Percentiles rank a stretch among this genome's conserved stretches.
These are phyloP conservation scores for Glebionis coronaria DNA, from an alignment of 129 eudicot genomes.

Conservation along the genomic window DNA sequence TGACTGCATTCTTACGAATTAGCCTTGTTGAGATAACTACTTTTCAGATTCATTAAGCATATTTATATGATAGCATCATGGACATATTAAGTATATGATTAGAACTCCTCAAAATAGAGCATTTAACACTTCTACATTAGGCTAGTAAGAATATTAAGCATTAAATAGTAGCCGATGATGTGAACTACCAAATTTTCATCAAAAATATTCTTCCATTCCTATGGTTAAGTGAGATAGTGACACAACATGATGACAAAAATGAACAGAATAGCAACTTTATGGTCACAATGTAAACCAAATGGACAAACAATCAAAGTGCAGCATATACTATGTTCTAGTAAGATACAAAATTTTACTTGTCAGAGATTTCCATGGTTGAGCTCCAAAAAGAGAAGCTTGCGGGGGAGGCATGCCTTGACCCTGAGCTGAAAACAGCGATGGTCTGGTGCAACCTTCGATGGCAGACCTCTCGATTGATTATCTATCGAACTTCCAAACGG, in stretches of 20 bases:
- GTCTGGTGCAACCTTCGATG: constrained; percentile 46
- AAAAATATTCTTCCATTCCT: background rate
- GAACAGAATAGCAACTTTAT: constrained; percentile 8
- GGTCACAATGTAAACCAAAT: background rate
- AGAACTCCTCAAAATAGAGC: background rate
- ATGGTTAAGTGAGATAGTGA: background rate
- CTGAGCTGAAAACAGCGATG: constrained; percentile 51
- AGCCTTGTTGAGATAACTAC: too few species aligned
- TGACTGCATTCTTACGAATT: background rate
- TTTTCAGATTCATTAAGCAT: too few species aligned
- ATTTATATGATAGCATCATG: too few species aligned
- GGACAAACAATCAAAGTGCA: background rate
- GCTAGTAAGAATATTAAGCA: background rate
- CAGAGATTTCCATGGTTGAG: constrained; percentile 73
- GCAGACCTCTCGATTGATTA: constrained; percentile 39
- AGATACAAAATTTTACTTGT: constrained; percentile 41
- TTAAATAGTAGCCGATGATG: background rate
- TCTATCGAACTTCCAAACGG: constrained; percentile 52
- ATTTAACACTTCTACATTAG: background rate
- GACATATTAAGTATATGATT: too few species aligned
- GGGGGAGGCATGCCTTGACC: constrained; percentile 44
- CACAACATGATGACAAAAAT: background rate
- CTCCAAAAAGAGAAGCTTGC: constrained; percentile 62
- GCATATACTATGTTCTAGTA: constrained; percentile 1
- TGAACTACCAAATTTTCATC: background rate